These are phyloP conservation scores for Microbotryum saponariae DNA, from an alignment of 1,284 basidiomycete genomes.

Conservation along the genomic window DNA sequence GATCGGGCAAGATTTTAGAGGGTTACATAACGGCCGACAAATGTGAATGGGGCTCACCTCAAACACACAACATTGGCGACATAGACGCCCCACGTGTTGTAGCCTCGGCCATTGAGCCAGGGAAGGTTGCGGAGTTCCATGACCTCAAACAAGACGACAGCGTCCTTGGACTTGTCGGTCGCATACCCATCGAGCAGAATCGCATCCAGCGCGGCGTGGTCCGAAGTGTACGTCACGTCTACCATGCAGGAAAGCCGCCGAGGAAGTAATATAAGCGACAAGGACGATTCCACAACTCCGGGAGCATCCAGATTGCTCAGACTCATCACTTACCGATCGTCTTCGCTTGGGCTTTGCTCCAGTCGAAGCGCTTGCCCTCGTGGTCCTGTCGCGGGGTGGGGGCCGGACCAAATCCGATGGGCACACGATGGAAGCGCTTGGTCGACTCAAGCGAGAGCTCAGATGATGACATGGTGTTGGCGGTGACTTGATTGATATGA, in stretches of 20 bases:
- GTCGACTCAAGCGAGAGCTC: slow-evolving; percentile 13
- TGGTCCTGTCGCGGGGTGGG: slow-evolving; percentile 31
- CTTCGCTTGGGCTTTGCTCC: slow-evolving; percentile 18
- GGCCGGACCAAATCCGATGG: slow-evolving; percentile 35
- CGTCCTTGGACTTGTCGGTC: neutral
- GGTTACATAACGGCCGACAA: neutral
- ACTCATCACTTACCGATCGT: slow-evolving; percentile 16
- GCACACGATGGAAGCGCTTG: slow-evolving; percentile 23
- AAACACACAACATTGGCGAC: slow-evolving; percentile 32
- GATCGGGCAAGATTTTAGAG: neutral
- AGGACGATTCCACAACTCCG: too few species aligned
- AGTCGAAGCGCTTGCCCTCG: slow-evolving; percentile 25
- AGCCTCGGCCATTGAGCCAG: slow-evolving; percentile 36
- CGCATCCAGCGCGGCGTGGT: slow-evolving; percentile 12
- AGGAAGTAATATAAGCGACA: neutral
- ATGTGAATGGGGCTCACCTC: neutral
- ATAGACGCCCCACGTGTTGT: slow-evolving; percentile 37
- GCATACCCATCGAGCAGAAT: slow-evolving; percentile 27
- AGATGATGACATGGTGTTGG: too few species aligned
- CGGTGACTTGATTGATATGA: too few species aligned
- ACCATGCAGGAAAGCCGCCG: too few species aligned
- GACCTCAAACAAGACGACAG: slow-evolving; percentile 34
- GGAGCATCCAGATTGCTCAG: too few species aligned
- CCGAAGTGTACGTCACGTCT: slow-evolving; percentile 16
- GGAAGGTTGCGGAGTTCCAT: slow-evolving; percentile 37